Base-by-base conservation (phyloP, 176 grass and related monocot species). In the Hyparrhenia diplandra region DNA sequence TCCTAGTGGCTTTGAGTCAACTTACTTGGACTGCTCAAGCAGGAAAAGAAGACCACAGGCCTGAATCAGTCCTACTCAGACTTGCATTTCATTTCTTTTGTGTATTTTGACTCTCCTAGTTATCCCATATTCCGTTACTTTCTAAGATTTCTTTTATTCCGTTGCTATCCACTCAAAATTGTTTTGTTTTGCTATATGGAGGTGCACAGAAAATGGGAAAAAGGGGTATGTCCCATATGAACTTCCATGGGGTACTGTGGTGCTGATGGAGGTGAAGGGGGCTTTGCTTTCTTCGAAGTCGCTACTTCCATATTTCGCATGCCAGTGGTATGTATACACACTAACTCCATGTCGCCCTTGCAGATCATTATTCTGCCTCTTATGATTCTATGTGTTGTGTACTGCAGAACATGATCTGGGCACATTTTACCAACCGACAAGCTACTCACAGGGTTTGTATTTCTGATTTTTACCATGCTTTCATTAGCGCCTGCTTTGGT, bases 221-320 rank as follows among this genome's bases (percentile, higher is more conserved):
- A 21, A 5, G 17, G 6, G 49, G 5, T 8, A 0, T 1, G 21
- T n/a, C n/a, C 6, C 49, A 20, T 52, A 0, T 52, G 1, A 20
- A 20, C 49, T 20, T 52, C 18, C 49, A 52, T 21, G 5, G 49
- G 18, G 2, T 8, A 52, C 5, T 54, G 29, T 68, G 65, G 65
- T 36, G 0, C 9, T 68, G 20, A 36, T 68, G 0, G 20, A 68
- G 35, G 2, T 36, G 10, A 1, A 3, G 8, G 20, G 34, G 35
- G 65, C 2, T 68, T 68, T 21, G 65, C 35, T 12, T n/a, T 68
- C 65, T 68, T 40, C 35, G 13, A 39, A 3, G 20, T 68, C 1
- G 0, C 0, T 6, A 21, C 0, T n/a, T 0, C 0, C 0, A 10
- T 23, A 36, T 67, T 34, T 20, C 0, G 2, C 1, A 9, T 1